Conservation (phyloP, 2,329 filamentous ascomycete species). For the Onygena corvina region DNA sequence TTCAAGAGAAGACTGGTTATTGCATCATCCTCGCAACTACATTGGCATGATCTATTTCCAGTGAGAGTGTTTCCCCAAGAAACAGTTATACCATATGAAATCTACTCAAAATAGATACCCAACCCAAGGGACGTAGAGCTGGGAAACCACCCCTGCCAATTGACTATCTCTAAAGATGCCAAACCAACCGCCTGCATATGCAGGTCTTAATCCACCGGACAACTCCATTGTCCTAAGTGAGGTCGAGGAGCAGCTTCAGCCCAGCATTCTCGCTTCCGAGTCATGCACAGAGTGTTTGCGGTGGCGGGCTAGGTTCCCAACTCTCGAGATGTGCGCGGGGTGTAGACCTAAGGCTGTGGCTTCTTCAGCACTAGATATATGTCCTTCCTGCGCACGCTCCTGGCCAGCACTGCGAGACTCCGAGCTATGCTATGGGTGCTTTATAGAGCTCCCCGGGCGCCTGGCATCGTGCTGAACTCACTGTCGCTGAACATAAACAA, state of each 20-base stretch:
- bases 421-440: neutral
- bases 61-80: no score
- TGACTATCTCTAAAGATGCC: no score
- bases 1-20: no score
- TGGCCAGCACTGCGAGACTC: neutral
- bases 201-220: neutral
- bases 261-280: no score
- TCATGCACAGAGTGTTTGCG: neutral
- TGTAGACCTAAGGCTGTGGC: neutral
- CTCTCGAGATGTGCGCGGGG: neutral
- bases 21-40: no score
- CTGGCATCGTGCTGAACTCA: no score
- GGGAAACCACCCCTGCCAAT: no score
- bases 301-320: neutral
- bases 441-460: neutral
- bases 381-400: neutral
- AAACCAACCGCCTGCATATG: neutral
- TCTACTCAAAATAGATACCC: no score
- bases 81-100: no score
- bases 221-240: neutral
- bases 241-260: neutral
- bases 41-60: no score
- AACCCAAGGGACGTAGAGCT: no score
- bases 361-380: neutral
- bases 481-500: no score